Conservation (phyloP, 768 basidiomycete species). For the Boletellus ananas region DNA sequence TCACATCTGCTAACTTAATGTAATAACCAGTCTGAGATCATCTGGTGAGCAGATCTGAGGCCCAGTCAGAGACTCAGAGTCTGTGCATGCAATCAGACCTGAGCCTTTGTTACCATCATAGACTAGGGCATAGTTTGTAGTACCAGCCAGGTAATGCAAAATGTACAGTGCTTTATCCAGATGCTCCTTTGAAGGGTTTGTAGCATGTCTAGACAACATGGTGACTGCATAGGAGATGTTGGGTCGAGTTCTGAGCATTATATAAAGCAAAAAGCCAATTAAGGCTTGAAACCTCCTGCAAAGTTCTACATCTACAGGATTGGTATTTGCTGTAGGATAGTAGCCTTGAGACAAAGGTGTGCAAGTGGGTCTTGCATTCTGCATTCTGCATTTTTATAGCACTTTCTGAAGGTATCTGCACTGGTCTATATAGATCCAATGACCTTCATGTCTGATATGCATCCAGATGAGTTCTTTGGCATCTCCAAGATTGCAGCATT, state of each 20-base stretch:
- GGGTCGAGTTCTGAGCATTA: constrained; percentile 25
- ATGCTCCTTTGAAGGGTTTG: constrained; percentile 1
- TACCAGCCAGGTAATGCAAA: background rate
- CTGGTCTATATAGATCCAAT: constrained; percentile 4
- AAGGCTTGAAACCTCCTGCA: background rate
- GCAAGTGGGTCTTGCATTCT: constrained; percentile 7
- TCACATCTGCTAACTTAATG: background rate
- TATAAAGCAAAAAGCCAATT: constrained; percentile 28
- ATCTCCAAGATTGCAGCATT: too few species aligned
- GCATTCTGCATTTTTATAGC: constrained; percentile 7
- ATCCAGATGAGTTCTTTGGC: background rate
- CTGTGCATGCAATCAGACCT: background rate
- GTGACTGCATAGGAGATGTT: constrained; percentile 32
- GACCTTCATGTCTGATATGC: background rate
- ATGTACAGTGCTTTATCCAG: constrained; percentile 1
- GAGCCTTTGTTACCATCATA: background rate
- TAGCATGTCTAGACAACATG: constrained; percentile 15
- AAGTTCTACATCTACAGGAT: background rate
- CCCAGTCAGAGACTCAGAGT: constrained; percentile 5
- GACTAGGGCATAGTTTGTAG: background rate
- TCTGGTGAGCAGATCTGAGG: background rate
- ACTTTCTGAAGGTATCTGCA: constrained; percentile 11
- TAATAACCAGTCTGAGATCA: background rate
- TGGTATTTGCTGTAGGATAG: background rate
- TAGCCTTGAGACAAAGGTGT: constrained; percentile 13